These are phyloP conservation scores for Solanum bulbocastanum DNA, from an alignment of 257 asterid species.

Conservation along the genomic window DNA sequence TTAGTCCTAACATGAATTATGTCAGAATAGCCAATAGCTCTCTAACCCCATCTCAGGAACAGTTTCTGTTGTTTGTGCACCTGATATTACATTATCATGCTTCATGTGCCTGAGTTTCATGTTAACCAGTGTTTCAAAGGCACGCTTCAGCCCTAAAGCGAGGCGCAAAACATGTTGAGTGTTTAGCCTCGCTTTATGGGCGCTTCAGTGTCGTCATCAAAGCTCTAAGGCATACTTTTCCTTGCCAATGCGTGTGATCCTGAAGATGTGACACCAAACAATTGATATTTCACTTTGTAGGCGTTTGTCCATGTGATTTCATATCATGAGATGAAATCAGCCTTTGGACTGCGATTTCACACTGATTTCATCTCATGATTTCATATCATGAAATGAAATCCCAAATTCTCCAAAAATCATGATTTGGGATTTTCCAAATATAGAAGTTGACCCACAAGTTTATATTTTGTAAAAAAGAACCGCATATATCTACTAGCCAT, in stretches of 20 bases:
- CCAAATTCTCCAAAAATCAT: too few species aligned
- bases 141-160: neutral
- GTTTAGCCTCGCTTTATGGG: neutral
- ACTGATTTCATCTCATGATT: too few species aligned
- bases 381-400: too few species aligned
- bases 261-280: neutral
- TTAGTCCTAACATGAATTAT: neutral
- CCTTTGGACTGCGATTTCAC: too few species aligned
- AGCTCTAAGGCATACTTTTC: neutral
- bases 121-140: neutral
- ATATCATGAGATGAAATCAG: too few species aligned
- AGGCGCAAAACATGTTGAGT: neutral
- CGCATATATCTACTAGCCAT: too few species aligned
- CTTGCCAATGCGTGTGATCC: neutral
- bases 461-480: too few species aligned
- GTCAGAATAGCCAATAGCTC: neutral
- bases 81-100: neutral
- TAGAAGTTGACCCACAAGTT: too few species aligned
- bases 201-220: neutral
- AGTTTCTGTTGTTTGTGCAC: neutral
- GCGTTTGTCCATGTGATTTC: too few species aligned
- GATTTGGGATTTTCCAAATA: too few species aligned
- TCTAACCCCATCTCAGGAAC: neutral
- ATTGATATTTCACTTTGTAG: neutral
- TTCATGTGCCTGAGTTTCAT: neutral